Base-by-base conservation (phyloP, 1,284 basidiomycete genomes). In the Fomitiporia mediterranea region DNA sequence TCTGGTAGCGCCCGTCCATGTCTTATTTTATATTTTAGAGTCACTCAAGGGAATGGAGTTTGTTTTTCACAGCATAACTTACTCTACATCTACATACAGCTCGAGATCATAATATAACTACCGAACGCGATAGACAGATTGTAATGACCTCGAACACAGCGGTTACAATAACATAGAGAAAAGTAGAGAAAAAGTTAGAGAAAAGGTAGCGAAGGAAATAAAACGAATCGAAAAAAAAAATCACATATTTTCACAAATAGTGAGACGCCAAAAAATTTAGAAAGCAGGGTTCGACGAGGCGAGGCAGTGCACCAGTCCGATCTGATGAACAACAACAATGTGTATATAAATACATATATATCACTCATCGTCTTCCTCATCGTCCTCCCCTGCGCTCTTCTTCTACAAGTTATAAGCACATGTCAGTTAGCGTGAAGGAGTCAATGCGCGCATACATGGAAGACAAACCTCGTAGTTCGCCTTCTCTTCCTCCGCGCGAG, bases 401-500 rank as follows among this genome's bases (percentile, higher is more conserved):
- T 83, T 78, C 65, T 71, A 67, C 70, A 70, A 65, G 4, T 8
- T 63, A 49, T 30, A 51, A 34, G 30, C 23, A 35, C 25, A 25
- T 42, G 35, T 32, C 17, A 40, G 21, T n/a, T n/a, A n/a, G n/a
- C 48, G 42, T 32, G n/a, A 42, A 49, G 55, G 53, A 61, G 55
- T 46, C 34, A 52, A 54, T 15, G 59, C 35, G 11, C 43, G n/a
- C n/a, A 51, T 49, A 43, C 37, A n/a, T n/a, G n/a, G n/a, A 23
- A 32, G 21, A 76, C 80, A 48, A 64, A 85, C 83, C 62, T 89
- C 83, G 72, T 90, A 85, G 6, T 79, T 83, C 50, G 78, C 78
- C 73, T 93, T 94, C 71, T 92, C 90, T 52, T 82, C 75, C 68
- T 92, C 91, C 39, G 88, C 89, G 56, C 93, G 82, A 60, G 77